Conservation (phyloP, 140 eudicot species). For the Cichorium intybus region DNA sequence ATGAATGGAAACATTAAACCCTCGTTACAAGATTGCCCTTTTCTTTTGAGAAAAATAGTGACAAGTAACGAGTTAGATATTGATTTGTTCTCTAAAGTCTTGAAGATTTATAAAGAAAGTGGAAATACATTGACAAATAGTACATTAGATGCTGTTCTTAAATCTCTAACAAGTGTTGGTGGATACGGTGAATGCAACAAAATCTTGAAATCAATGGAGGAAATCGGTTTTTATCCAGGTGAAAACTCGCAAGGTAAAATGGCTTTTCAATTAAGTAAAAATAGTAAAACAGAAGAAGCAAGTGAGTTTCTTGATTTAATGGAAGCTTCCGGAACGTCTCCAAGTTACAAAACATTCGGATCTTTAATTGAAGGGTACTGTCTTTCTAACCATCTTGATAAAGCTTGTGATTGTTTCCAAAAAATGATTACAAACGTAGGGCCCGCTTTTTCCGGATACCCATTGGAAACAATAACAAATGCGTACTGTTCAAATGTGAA, state of each 20-base stretch:
- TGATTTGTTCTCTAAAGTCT: conserved; percentile 61
- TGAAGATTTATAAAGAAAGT: conserved; percentile 44
- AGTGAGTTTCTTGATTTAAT: conserved; percentile 41
- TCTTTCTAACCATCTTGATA: conserved; percentile 50
- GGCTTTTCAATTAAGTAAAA: conserved; percentile 53
- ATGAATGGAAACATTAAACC: conserved; percentile 63
- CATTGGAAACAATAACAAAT: conserved; percentile 52
- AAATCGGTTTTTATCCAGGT: conserved; percentile 47
- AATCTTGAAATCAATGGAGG: conserved; percentile 68
- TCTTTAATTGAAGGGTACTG: conserved; percentile 72
- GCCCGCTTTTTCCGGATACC: conserved; percentile 38
- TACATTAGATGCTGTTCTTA: conserved; percentile 50
- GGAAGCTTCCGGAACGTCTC: conserved; percentile 30
- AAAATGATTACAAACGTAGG: conserved; percentile 50
- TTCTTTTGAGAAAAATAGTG: conserved; percentile 68
- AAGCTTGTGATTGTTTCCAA: conserved; percentile 50
- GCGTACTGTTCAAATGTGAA: conserved; percentile 49
- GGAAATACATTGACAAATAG: conserved; percentile 45
- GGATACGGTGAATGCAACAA: conserved; percentile 54
- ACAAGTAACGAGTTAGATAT: conserved; percentile 51
- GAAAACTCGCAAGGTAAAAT: conserved; percentile 42
- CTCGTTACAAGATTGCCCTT: conserved; percentile 46
- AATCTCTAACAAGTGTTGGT: conserved; percentile 77
- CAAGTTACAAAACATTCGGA: conserved; percentile 42
- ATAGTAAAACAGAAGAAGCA: conserved; percentile 44